These are phyloP conservation scores for Blepharisma japonicum DNA, from an alignment of 73 alveolate species.

Conservation along the genomic window DNA sequence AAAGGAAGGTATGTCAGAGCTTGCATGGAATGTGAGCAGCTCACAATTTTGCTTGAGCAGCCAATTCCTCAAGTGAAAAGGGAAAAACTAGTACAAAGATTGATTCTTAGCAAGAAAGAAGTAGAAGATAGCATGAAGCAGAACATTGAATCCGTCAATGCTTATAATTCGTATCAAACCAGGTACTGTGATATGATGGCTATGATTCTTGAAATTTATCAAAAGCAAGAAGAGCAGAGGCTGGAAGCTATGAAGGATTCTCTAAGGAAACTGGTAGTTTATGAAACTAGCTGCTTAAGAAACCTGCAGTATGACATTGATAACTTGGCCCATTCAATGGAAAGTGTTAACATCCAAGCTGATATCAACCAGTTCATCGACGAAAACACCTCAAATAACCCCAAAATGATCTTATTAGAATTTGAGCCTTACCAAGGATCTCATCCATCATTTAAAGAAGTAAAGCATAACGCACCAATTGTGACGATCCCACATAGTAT, in stretches of 20 bases:
- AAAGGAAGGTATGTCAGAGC: slow-evolving; percentile 14
- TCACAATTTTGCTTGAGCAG: slow-evolving; percentile 17
- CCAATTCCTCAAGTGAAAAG: background rate
- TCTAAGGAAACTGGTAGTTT: slow-evolving; percentile 22
- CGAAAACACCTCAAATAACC: background rate
- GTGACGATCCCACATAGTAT: slow-evolving; percentile 4
- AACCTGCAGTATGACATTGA: slow-evolving; percentile 36
- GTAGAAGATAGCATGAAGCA: background rate
- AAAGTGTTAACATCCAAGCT: slow-evolving; percentile 5
- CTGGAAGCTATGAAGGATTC: slow-evolving; percentile 39
- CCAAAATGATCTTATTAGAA: background rate
- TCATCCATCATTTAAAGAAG: slow-evolving; percentile 11
- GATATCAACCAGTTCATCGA: slow-evolving; percentile 10
- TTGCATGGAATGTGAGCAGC: slow-evolving; percentile 10
- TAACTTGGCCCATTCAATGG: slow-evolving; percentile 6
- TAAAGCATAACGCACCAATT: background rate
- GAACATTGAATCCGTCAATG: background rate
- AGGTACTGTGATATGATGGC: background rate
- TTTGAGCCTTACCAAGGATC: slow-evolving; percentile 26
- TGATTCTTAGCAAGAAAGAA: background rate
- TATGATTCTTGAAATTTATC: slow-evolving; percentile 27
- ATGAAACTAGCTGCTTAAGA: slow-evolving; percentile 30
- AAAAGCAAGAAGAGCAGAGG: slow-evolving; percentile 33
- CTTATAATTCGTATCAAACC: background rate
- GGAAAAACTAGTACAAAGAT: slow-evolving; percentile 10